Percentiles rank a stretch among this genome's conserved stretches.
Evolutionary conservation across 495 filamentous ascomycete species (phyloP).

Genomic region (Xylaria castorea): DNA sequence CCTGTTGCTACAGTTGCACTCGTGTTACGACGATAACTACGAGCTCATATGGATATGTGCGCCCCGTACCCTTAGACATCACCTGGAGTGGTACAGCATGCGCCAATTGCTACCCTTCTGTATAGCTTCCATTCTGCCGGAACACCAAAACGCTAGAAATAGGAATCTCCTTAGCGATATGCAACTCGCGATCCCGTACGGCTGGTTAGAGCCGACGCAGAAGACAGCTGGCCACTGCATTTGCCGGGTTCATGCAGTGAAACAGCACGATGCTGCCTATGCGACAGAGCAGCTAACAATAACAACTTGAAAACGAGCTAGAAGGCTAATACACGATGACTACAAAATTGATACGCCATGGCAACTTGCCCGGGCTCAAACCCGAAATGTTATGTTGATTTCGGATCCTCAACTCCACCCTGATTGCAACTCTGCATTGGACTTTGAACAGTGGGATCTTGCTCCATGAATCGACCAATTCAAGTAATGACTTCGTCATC

Average conservation of each 20-base stretch:
- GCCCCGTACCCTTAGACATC: background rate
- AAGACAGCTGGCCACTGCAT: background rate
- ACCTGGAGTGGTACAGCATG: background rate
- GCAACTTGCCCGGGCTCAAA: background rate
- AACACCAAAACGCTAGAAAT: background rate
- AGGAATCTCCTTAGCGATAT: background rate
- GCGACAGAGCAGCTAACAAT: background rate
- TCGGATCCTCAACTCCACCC: slow-evolving; percentile 17
- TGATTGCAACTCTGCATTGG: slow-evolving; percentile 15
- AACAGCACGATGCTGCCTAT: background rate
- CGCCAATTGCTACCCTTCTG: slow-evolving; percentile 8
- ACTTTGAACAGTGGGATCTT: slow-evolving; percentile 15
- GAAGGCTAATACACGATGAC: background rate
- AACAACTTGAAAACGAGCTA: background rate
- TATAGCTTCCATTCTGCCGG: slow-evolving; percentile 4
- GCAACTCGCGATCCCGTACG: background rate
- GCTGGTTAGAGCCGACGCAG: background rate
- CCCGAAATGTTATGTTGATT: slow-evolving; percentile 13
- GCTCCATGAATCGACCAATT: background rate
- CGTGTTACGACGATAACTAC: background rate
- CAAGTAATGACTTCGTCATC: slow-evolving; percentile 2
- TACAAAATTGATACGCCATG: background rate
- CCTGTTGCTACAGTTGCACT: background rate
- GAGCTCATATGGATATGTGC: background rate
- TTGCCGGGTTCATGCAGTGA: slow-evolving; percentile 5